Evolutionary conservation across 129 eudicot genomes (phyloP).

Genomic region (Cynara cardunculus): DNA sequence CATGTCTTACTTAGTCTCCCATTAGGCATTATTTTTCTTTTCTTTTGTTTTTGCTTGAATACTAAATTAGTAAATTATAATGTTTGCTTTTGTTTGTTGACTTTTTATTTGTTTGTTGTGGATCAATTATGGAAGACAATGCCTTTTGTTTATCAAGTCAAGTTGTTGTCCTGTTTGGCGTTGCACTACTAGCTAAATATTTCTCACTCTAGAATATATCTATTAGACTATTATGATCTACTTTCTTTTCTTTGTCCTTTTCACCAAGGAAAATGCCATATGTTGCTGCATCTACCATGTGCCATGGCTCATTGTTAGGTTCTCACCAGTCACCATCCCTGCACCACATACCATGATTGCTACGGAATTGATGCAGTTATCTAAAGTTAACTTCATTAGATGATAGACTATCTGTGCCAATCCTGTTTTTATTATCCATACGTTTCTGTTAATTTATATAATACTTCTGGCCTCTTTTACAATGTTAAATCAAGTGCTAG

Average conservation of each 20-base stretch:
- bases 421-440: not conserved
- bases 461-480: not conserved
- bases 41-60: not conserved
- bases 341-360: not conserved
- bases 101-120: not conserved
- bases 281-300: not conserved
- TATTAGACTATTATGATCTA: not conserved
- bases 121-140: not conserved
- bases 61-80: not conserved
- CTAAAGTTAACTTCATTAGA: not conserved
- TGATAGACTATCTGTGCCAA: not conserved
- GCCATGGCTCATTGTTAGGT: not conserved
- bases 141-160: not conserved
- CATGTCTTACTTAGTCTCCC: not conserved
- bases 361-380: not conserved
- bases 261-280: not conserved
- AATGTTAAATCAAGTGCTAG: not conserved
- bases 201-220: not conserved
- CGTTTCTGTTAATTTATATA: not conserved
- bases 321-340: not conserved
- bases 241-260: not conserved
- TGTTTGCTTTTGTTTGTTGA: not conserved
- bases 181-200: not conserved
- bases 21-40: not conserved
- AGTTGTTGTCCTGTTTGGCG: not conserved